Evolutionary conservation across 257 asterid genomes (phyloP).

Genomic region (Capsicum pubescens): DNA sequence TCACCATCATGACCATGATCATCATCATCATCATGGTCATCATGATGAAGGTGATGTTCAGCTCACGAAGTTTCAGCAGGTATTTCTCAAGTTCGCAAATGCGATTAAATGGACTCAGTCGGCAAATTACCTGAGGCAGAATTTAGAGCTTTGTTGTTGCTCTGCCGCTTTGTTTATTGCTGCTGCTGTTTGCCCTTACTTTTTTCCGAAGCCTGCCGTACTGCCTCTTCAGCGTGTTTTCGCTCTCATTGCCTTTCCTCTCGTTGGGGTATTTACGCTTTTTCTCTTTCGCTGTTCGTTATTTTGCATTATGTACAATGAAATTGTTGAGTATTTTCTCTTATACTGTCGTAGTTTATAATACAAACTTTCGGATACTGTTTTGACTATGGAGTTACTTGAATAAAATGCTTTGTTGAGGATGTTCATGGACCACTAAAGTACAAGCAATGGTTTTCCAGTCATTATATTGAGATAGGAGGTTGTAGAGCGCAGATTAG

Average conservation of each 20-base stretch:
- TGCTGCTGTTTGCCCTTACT: slow-evolving; percentile 75
- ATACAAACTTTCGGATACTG: background rate
- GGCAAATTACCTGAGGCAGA: slow-evolving; percentile 77
- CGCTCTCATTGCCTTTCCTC: slow-evolving; percentile 78
- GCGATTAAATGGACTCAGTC: slow-evolving; percentile 66
- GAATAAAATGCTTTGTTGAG: background rate
- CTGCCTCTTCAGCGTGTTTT: slow-evolving; percentile 65
- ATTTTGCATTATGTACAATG: background rate
- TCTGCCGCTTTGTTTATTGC: slow-evolving; percentile 75
- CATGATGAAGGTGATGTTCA: slow-evolving; percentile 43
- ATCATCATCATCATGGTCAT: slow-evolving; percentile 36
- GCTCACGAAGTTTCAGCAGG: slow-evolving; percentile 68
- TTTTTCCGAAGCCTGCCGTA: slow-evolving; percentile 61
- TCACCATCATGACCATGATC: slow-evolving; percentile 37
- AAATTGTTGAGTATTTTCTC: background rate
- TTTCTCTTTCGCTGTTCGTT: background rate
- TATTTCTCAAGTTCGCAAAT: slow-evolving; percentile 64
- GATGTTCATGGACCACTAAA: background rate
- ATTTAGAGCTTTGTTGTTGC: slow-evolving; percentile 88
- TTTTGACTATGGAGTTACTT: background rate
- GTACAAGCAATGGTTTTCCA: background rate
- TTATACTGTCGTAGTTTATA: background rate
- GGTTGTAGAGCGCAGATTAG: too few relatives aligned
- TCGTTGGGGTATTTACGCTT: slow-evolving; percentile 75
- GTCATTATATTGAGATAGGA: background rate